Base-by-base conservation (phyloP, 202 grass and related monocot species). In the Digitaria exilis region DNA sequence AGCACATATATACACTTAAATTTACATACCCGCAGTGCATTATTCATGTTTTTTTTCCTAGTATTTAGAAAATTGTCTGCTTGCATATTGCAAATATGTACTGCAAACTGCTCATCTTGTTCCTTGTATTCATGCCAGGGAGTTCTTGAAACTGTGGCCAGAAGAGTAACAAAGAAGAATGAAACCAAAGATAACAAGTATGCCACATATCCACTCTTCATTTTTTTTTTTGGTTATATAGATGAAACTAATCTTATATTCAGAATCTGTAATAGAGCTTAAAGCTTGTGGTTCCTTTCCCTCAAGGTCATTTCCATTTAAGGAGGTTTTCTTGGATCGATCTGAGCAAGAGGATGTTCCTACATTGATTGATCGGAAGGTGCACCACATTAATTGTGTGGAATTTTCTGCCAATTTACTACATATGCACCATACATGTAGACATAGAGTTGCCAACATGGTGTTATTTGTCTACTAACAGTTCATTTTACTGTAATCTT, bases 141-240 rank as follows among this genome's bases (percentile, higher is more conserved):
- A 73, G 88, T 95, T 78, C 89, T 99, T 16, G 96, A 99, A 91
- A 99, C 96, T 70, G 96, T 99, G 51, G 96, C 96, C 55, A 96
- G 94, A 73, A 96, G 94, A 82, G 94, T 94, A 80, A 90, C 89
- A 48, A 99, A 99, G 88, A 99, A 99, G 77, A 99, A 96, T 77
- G 96, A 99, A 82, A 99, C 93, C 70, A 99, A 94, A 88, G 96
- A 99, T 67, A 94, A 99, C 61, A 95, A 96, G 96, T 99, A 96
- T 80, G 74, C 81, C 65, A n/a, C 51, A 76, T 48, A 48, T 51
- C 35, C 7, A 39, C 30, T 28, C 76, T 63, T 84, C 49, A 37
- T 1, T 39, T n/a, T n/a, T n/a, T n/a, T 78, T 55, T 73, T 25
- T 39, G 66, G 4, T 11, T 61, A 70, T 26, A 21, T 61, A 70